Conservation (phyloP, 305 asterid genomes). For the Fraxinus dipetala region DNA sequence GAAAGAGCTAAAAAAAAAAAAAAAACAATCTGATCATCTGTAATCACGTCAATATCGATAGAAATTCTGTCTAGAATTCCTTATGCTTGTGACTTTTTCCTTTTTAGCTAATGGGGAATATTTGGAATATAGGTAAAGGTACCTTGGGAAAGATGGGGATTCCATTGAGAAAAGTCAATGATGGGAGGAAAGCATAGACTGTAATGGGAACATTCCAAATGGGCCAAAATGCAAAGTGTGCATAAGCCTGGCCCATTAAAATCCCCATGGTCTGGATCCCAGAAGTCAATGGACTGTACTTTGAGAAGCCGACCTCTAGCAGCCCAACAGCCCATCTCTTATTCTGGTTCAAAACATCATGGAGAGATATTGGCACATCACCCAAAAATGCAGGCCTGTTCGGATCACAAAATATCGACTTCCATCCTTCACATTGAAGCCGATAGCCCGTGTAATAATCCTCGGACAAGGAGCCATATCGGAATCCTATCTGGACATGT, state of each 20-base stretch:
- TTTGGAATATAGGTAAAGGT: neutral
- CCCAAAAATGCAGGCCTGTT: slow-evolving; percentile 71
- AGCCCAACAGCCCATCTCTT: slow-evolving; percentile 75
- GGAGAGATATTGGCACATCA: slow-evolving; percentile 56
- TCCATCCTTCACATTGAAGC: slow-evolving; percentile 83
- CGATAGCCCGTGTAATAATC: slow-evolving; percentile 71
- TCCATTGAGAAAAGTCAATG: slow-evolving; percentile 55
- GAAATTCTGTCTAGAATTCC: too few relatives aligned
- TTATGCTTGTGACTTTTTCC: too few relatives aligned
- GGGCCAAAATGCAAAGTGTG: slow-evolving; percentile 62
- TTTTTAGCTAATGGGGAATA: too few relatives aligned
- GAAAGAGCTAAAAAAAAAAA: too few relatives aligned
- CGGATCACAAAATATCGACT: slow-evolving; percentile 59
- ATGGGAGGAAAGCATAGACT: slow-evolving; percentile 58
- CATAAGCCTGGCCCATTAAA: slow-evolving; percentile 44
- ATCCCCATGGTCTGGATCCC: slow-evolving; percentile 51
- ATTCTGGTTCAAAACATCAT: slow-evolving; percentile 53
- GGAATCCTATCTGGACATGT: slow-evolving; percentile 54
- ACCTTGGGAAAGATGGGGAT: slow-evolving; percentile 71
- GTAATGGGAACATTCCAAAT: slow-evolving; percentile 50
- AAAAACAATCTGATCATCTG: too few relatives aligned
- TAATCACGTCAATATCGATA: too few relatives aligned
- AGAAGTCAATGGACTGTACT: slow-evolving; percentile 58
- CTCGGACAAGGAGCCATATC: slow-evolving; percentile 80
- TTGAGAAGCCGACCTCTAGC: slow-evolving; percentile 61